Evolutionary conservation across 1,139 yeast species (phyloP).

Genomic region (Hemisphaericaspora xylanilytica): DNA sequence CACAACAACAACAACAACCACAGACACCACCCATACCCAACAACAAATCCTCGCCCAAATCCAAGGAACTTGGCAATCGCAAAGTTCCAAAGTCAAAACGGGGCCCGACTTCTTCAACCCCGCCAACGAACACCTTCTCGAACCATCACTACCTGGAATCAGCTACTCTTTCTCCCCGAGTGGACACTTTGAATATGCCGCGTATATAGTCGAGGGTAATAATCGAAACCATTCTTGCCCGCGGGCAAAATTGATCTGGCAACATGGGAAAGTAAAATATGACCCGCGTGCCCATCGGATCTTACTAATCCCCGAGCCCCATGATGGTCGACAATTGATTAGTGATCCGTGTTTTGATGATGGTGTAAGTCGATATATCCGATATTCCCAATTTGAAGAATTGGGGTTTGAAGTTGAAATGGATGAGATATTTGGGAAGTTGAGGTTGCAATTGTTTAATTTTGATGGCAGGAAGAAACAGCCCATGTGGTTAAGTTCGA

Average conservation of each 20-base stretch:
- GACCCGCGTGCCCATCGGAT: conserved; percentile 19
- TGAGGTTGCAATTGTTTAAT: conserved; percentile 24
- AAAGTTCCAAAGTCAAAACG: conserved; percentile 26
- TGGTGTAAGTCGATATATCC: conserved; percentile 20
- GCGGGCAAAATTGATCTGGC: conserved; percentile 28
- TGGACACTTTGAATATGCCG: conserved; percentile 31
- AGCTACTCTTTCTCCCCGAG: conserved; percentile 28
- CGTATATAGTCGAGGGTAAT: conserved; percentile 25
- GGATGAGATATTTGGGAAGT: conserved; percentile 22
- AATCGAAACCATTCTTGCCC: conserved; percentile 27
- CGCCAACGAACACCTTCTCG: conserved; percentile 26
- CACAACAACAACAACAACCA: too few relatives aligned
- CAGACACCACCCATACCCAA: too few relatives aligned
- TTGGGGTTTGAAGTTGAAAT: conserved; percentile 23
- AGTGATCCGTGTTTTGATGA: conserved; percentile 29
- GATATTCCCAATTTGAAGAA: conserved; percentile 23
- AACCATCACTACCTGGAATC: conserved; percentile 33
- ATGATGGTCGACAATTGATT: conserved; percentile 30
- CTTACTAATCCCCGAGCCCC: conserved; percentile 23
- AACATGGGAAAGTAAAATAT: conserved; percentile 26
- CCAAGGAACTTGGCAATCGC: conserved; percentile 31
- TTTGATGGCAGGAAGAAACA: conserved; percentile 30
- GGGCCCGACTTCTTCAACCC: conserved; percentile 31
- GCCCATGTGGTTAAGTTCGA: conserved; percentile 30
- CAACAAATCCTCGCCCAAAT: background rate